Evolutionary conservation across 768 basidiomycete genomes (phyloP), one percentile per base, ranked within the genome.

Genomic region (Albatrellus ellisii): DNA sequence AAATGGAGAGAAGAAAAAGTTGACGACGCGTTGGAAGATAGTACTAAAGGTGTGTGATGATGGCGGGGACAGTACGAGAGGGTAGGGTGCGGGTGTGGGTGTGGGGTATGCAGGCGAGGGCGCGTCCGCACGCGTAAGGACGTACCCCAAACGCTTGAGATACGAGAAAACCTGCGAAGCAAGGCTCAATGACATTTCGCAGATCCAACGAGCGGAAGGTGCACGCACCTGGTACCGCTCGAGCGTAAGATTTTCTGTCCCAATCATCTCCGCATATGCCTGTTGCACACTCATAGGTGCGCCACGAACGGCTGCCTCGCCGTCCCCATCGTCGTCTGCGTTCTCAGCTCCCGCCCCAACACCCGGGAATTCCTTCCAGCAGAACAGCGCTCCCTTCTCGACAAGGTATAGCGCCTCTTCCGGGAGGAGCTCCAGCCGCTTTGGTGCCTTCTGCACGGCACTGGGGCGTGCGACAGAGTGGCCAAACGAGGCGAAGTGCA

Each of bases 361-460:
- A 18, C 48, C 32, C 22, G 62, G 58, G 10, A 54, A 55, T 0
- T 74, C 65, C 54, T 77, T 81, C 73, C 81, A 90, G 53, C 90
- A 90, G 47, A 86, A 83, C 47, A 97, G 62, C 2, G 82, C 71
- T 0, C 95, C 94, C 32, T 92, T 67, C 60, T 98, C 95, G 34
- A 94, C 70, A 25, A 98, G 73, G 64, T 97, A 98, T 14, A 99
- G 69, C 0, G 88, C 77, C 63, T 99, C 95, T 62, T 99, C 95
- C 0, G 95, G 95, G 2, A 99, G 68, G 0, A 99, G 68, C 54
- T 97, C 90, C 14, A 88, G 63, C 21, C 78, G 64, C 57, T 79
- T 87, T 11, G 72, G 68, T 1, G 62, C 43, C 52, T 74, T 80
- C 31, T 59, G 50, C 0, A 21, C n/a, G 1, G 57, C n/a, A 8